Evolutionary conservation across 169 alveolate genomes (phyloP).

Genomic region (Plasmodium cynomolgi): DNA sequence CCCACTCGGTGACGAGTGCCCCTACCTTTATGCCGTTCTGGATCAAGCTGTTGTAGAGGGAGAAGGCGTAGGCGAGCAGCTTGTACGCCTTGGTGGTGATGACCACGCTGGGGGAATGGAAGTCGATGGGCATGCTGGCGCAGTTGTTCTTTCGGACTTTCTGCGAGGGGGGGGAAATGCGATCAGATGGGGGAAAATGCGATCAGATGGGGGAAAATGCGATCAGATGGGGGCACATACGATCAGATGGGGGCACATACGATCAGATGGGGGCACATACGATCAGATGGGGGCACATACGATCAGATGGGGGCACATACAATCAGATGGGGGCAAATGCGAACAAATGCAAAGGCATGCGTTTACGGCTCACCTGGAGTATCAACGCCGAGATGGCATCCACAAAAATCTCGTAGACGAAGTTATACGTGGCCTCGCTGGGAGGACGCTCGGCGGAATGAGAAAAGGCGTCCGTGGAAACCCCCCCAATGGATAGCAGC

Average conservation of each 20-base stretch:
- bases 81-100: constrained; percentile 69
- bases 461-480: constrained; percentile 13
- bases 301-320: too few species aligned
- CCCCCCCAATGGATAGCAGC: constrained; percentile 48
- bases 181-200: background rate
- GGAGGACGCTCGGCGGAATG: background rate
- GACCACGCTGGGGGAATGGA: constrained; percentile 73
- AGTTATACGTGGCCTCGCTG: constrained; percentile 2
- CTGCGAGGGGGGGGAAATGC: background rate
- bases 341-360: background rate
- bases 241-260: too few species aligned
- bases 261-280: too few species aligned
- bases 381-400: constrained; percentile 34
- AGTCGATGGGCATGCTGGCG: constrained; percentile 12
- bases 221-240: too few species aligned
- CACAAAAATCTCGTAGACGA: constrained; percentile 45
- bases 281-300: too few species aligned
- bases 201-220: background rate
- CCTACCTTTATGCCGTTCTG: constrained; percentile 56
- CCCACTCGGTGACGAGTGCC: background rate
- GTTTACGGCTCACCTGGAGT: constrained; percentile 17
- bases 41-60: constrained; percentile 30
- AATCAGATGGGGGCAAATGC: too few species aligned
- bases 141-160: background rate
- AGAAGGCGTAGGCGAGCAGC: constrained; percentile 44